Conservation (phyloP, 352 stramenopile species). For the Phytophthora pini region DNA sequence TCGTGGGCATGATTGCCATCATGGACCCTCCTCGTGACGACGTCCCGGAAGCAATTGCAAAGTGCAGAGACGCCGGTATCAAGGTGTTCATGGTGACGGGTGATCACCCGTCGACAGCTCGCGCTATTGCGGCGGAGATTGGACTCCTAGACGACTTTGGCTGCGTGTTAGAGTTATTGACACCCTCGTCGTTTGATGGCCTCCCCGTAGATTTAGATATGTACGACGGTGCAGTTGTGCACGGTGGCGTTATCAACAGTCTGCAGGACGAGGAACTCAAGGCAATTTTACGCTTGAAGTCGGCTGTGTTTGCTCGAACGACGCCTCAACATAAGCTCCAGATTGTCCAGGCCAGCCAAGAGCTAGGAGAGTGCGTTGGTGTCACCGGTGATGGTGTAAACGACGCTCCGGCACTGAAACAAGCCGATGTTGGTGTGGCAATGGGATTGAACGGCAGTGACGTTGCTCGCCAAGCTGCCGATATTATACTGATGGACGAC, state of each 20-base stretch:
- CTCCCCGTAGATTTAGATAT: slow-evolving; percentile 35
- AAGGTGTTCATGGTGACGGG: slow-evolving; percentile 94
- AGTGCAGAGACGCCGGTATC: slow-evolving; percentile 87
- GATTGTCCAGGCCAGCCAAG: slow-evolving; percentile 30
- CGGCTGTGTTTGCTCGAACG: slow-evolving; percentile 95
- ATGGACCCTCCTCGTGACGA: slow-evolving; percentile 91
- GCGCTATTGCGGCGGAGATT: slow-evolving; percentile 85
- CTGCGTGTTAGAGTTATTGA: slow-evolving; percentile 30
- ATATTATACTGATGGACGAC: slow-evolving; percentile 97
- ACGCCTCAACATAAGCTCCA: slow-evolving; percentile 53
- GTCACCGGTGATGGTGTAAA: slow-evolving; percentile 85
- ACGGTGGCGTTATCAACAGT: slow-evolving; percentile 40
- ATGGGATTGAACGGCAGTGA: slow-evolving; percentile 96
- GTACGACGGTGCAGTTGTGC: slow-evolving; percentile 73
- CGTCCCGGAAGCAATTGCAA: slow-evolving; percentile 74
- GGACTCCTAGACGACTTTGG: slow-evolving; percentile 71
- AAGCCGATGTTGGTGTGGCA: slow-evolving; percentile 95
- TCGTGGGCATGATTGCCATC: slow-evolving; percentile 93
- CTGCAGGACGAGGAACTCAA: slow-evolving; percentile 42
- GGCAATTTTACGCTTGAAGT: slow-evolving; percentile 35
- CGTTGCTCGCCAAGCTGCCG: slow-evolving; percentile 90
- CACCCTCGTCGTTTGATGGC: slow-evolving; percentile 4
- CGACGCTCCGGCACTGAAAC: slow-evolving; percentile 66
- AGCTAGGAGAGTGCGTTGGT: slow-evolving; percentile 54
- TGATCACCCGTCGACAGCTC: slow-evolving; percentile 87